phyloP scores from a whole-genome alignment of 805 yeast genomes.

The Wickerhamiella lipophila region DNA sequence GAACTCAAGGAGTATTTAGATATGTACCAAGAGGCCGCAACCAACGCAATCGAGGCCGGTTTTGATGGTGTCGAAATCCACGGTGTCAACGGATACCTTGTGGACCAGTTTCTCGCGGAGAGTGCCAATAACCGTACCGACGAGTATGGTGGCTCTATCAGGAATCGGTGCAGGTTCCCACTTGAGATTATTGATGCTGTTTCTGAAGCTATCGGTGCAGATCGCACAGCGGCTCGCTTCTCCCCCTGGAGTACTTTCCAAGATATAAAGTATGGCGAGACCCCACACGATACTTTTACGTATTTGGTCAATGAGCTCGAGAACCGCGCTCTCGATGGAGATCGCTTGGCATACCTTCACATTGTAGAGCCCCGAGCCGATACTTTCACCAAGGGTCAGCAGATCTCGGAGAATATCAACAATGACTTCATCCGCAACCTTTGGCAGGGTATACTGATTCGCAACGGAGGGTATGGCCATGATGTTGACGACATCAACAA shows the following conservation, averaged over 20 bases:
- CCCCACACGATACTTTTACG: conserved; percentile 32
- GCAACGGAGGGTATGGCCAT: conserved; percentile 19
- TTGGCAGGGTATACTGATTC: conserved; percentile 20
- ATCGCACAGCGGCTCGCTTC: conserved; percentile 28
- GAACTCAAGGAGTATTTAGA: conserved; percentile 34
- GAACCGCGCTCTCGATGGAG: conserved; percentile 29
- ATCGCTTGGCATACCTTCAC: conserved; percentile 33
- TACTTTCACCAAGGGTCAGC: conserved; percentile 13
- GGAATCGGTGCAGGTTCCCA: conserved; percentile 41
- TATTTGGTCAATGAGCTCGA: conserved; percentile 35
- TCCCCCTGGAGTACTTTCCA: conserved; percentile 31
- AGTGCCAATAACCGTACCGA: conserved; percentile 44
- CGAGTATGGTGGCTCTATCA: conserved; percentile 50
- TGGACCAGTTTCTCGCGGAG: conserved; percentile 37
- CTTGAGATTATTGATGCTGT: conserved; percentile 38
- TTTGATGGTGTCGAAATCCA: conserved; percentile 57
- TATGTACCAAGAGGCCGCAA: conserved; percentile 38
- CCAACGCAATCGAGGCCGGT: conserved; percentile 41
- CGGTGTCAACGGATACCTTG: conserved; percentile 50
- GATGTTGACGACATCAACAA: conserved; percentile 13
- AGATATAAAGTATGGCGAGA: conserved; percentile 23
- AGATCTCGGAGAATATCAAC: not conserved
- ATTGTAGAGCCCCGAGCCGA: conserved; percentile 37
- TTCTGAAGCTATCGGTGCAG: conserved; percentile 28
- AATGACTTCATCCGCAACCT: conserved; percentile 18